Evolutionary conservation across 2,329 filamentous ascomycete species (phyloP), one percentile per base, ranked within the genome.

Genomic region (Cercospora zeae-maydis): DNA sequence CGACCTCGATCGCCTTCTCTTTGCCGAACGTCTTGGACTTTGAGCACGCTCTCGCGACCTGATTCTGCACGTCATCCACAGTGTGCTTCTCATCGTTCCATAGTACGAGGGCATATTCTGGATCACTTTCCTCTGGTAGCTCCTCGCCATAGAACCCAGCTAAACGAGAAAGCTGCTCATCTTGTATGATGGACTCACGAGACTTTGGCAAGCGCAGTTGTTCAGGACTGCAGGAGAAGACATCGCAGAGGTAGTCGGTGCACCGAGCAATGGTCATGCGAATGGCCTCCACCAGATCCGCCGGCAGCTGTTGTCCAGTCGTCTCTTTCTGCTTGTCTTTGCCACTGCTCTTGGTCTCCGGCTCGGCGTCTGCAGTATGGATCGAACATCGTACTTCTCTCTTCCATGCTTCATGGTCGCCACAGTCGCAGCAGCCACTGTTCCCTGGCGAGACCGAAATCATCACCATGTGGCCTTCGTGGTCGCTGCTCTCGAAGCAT

Each of bases 1-100:
- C 91, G 1, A 93, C 93, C 77, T 98, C 93, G 71, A 92, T 88
- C 0, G 95, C 95, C 70, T 90, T 89, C 51, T 84, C 79, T 19
- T 87, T 79, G 2, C 91, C 93, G 65, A 91, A 89, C 4, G 80
- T 81, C 64, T 83, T 80, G 6, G 87, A 85, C 68, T 91, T 88
- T 64, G 85, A 86, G 79, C 95, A 99, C 55, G 95, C 95, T 67
- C 93, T 86, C 2, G 91, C 90, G 21, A 99, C 91, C 75, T 98
- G 93, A 62, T 96, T 87, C 69, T 88, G 84, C 5, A 99, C 93
- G 75, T 99, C 95, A 52, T 88, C 86, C 47, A 98, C 88, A 0
- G 95, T 99, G 75, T 99, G 95, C 77, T 99, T 99, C 78, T 99
- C 95, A 68, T 99, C 95, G 71, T 99, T 99, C 95, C 95, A 99